Base-by-base conservation (phyloP, 148 eudicot species). In the Hydrangea macrophylla region DNA sequence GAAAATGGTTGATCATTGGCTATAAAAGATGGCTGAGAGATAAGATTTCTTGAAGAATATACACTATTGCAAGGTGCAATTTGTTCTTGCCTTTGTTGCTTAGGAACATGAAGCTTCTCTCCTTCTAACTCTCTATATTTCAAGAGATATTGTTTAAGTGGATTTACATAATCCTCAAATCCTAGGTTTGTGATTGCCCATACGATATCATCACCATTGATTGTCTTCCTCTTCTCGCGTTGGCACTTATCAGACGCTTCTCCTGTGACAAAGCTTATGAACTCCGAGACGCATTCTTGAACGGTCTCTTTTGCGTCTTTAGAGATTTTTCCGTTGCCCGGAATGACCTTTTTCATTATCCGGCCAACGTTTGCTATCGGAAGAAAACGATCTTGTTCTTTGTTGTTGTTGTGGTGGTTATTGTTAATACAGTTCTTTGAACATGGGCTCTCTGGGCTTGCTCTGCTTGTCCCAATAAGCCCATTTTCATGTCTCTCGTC, bases 171-270 rank as follows among this genome's bases (percentile, higher is more conserved):
- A 60, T 89, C 91, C 23, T 89, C 91, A 15, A 89, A 89, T 0
- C 95, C 95, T 11, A 89, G 79, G 1, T 82, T 84, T 0, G 79
- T 84, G 56, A 89, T 84, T 5, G 91, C 90, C 95, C 95, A 89
- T 36, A 86, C 76, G 26, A 89, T 77, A 25, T 89, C 95, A 24
- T 89, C 90, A 0, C 91, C 95, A 23, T 89, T 89, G 64, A 86
- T 86, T 1, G 95, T 89, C 71, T 89, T 89, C 61, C 95, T 71
- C 64, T 86, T 86, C 77, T 89, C 95, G n/a, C 84, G 71, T 51
- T 86, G 95, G 62, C 95, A 89, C 27, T 89, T 89, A 17, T 86
- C 95, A 0, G 95, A 84, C 0, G 95, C 90, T 58, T 89, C 95
- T 4, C 90, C 91, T 0, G 95, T 89, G 10, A 89, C 82, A 31